These are phyloP conservation scores for Ramaria rubella DNA, from an alignment of 768 basidiomycete species.

Conservation along the genomic window DNA sequence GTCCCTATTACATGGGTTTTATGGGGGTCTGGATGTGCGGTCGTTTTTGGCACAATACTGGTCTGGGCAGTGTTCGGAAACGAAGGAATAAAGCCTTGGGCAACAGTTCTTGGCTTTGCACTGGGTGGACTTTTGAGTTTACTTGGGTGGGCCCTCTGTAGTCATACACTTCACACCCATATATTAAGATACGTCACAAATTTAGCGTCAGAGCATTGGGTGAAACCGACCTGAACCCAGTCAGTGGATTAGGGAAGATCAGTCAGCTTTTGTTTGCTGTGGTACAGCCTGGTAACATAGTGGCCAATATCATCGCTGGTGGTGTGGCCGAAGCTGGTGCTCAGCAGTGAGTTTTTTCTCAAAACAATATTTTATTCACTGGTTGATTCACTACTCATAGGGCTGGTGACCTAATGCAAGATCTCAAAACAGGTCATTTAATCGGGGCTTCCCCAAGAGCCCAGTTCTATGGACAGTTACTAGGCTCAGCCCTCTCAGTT, in stretches of 20 bases:
- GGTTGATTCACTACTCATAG: slow-evolving; percentile 30
- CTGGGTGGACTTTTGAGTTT: slow-evolving; percentile 81
- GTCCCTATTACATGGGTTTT: slow-evolving; percentile 79
- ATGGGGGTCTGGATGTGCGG: slow-evolving; percentile 54
- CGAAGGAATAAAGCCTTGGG: slow-evolving; percentile 94
- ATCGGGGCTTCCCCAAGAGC: slow-evolving; percentile 85
- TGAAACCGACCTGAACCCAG: slow-evolving; percentile 91
- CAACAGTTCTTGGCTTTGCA: slow-evolving; percentile 76
- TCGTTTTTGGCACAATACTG: slow-evolving; percentile 62
- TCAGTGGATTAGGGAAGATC: slow-evolving; percentile 90
- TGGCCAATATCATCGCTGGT: slow-evolving; percentile 97
- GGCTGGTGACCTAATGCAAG: slow-evolving; percentile 98
- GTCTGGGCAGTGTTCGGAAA: slow-evolving; percentile 88
- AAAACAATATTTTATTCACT: slow-evolving; percentile 5
- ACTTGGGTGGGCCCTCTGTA: slow-evolving; percentile 52
- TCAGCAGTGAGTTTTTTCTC: slow-evolving; percentile 54
- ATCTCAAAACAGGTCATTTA: slow-evolving; percentile 95
- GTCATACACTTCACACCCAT: neutral
- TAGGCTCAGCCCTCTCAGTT: slow-evolving; percentile 85
- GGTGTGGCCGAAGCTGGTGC: slow-evolving; percentile 97
- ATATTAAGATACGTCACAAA: slow-evolving; percentile 4
- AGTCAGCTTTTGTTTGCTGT: slow-evolving; percentile 92
- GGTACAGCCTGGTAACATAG: slow-evolving; percentile 89
- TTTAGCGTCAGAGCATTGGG: slow-evolving; percentile 90
- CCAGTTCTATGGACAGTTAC: slow-evolving; percentile 90